A percentile compares a stretch with the other conserved stretches of the same genome.
These are phyloP conservation scores for Pseudozyma flocculosa DNA, from an alignment of 1,284 basidiomycete species.

Conservation along the genomic window DNA sequence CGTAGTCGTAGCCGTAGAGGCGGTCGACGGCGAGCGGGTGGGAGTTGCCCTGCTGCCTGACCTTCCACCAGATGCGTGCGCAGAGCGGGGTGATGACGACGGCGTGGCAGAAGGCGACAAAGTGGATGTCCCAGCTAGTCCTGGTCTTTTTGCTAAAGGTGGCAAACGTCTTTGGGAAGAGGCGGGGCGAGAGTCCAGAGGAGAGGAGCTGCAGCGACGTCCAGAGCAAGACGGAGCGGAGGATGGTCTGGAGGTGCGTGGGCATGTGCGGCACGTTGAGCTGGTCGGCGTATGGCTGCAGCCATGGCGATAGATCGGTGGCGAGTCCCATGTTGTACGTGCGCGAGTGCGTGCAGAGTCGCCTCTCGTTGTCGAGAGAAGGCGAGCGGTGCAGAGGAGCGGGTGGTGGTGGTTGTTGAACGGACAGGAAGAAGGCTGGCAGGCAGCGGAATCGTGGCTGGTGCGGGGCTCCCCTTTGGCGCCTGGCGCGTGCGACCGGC, in stretches of 20 bases:
- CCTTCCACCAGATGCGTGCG: slow-evolving; percentile 38
- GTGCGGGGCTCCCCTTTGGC: no score
- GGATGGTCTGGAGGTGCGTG: slow-evolving; percentile 42
- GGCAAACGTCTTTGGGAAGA: slow-evolving; percentile 54
- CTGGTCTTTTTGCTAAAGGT: slow-evolving; percentile 44
- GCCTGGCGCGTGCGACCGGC: no score
- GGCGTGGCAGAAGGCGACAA: slow-evolving; percentile 53
- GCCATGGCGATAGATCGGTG: slow-evolving; percentile 21
- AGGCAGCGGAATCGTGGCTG: no score
- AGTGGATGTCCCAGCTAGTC: slow-evolving; percentile 58
- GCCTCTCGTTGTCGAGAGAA: no score
- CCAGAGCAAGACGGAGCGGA: slow-evolving; percentile 51
- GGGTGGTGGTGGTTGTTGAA: background rate
- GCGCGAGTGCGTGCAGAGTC: no score
- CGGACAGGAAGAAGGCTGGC: no score
- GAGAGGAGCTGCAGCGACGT: slow-evolving; percentile 53
- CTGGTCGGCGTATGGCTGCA: slow-evolving; percentile 37
- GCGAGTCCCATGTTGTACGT: slow-evolving; percentile 8
- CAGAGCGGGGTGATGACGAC: slow-evolving; percentile 43
- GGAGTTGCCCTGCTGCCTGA: slow-evolving; percentile 27
- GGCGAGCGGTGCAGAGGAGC: no score
- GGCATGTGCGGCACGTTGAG: slow-evolving; percentile 49
- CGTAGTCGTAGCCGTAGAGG: slow-evolving; percentile 52
- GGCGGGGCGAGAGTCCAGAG: slow-evolving; percentile 35
- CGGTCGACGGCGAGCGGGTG: slow-evolving; percentile 37